Conservation (phyloP, 1,284 basidiomycete species). For the Afroboletus lepidellus region DNA sequence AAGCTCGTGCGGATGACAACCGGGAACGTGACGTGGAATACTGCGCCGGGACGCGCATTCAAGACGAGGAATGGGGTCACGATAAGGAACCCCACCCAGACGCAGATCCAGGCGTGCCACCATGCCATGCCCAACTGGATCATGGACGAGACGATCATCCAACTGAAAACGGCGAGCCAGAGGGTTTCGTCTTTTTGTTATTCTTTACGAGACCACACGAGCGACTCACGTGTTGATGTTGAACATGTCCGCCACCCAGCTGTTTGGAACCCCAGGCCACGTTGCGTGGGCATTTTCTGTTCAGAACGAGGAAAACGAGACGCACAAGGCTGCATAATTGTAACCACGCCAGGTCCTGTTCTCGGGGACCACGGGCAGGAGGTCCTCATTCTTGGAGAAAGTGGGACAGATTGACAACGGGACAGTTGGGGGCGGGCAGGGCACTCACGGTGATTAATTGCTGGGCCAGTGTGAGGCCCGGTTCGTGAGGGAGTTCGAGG, state of each 20-base stretch:
- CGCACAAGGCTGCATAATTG: conserved; percentile 67
- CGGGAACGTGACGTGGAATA: conserved; percentile 82
- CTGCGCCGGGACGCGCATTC: conserved; percentile 78
- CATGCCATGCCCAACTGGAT: conserved; percentile 72
- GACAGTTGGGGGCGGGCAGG: conserved; percentile 27
- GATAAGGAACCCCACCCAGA: conserved; percentile 74
- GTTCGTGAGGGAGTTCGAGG: conserved; percentile 52
- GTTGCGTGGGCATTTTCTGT: neutral
- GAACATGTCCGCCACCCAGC: conserved; percentile 81
- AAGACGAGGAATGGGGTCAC: conserved; percentile 75
- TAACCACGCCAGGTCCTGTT: conserved; percentile 59
- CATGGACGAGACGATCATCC: conserved; percentile 79
- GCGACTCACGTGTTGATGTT: conserved; percentile 73
- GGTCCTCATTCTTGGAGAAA: conserved; percentile 57
- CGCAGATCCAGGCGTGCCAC: conserved; percentile 83
- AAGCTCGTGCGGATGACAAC: conserved; percentile 76
- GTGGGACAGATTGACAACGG: conserved; percentile 3
- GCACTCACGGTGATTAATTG: conserved; percentile 54
- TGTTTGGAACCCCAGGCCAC: conserved; percentile 29
- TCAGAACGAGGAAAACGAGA: conserved; percentile 7
- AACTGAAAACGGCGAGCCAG: conserved; percentile 39
- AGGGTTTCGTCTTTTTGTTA: neutral
- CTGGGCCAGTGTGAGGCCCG: conserved; percentile 48
- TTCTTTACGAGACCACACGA: conserved; percentile 7
- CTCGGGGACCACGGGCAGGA: conserved; percentile 56